phyloP scores from a whole-genome alignment of 768 basidiomycete genomes.

The Brasilioporus rufonigricans region DNA sequence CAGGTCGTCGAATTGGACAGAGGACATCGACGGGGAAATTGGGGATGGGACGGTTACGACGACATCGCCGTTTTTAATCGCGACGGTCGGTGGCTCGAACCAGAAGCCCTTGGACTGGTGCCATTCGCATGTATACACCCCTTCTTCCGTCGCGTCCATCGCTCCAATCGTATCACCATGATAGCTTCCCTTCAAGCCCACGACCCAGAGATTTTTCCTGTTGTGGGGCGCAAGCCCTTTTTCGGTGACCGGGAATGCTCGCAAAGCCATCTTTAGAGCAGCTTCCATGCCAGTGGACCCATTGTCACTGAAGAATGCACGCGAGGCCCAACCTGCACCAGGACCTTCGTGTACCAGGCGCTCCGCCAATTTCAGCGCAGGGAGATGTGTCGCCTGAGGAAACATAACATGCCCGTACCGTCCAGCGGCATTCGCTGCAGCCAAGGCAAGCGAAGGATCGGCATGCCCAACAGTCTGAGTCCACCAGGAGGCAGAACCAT shows the following conservation, averaged over 20 bases:
- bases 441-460: constrained; percentile 70
- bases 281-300: constrained; percentile 97
- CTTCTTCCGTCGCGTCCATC: constrained; percentile 94
- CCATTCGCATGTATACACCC: constrained; percentile 95
- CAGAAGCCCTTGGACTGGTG: constrained; percentile 89
- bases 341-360: constrained; percentile 71
- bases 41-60: constrained; percentile 53
- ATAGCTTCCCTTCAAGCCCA: constrained; percentile 91
- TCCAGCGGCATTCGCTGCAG: constrained; percentile 87
- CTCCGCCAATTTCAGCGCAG: constrained; percentile 84
- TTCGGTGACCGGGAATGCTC: constrained; percentile 52
- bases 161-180: constrained; percentile 97
- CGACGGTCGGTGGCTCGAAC: constrained; percentile 86
- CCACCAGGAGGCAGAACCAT: constrained; percentile 98
- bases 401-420: constrained; percentile 98
- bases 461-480: constrained; percentile 91
- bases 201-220: constrained; percentile 61
- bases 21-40: constrained; percentile 33
- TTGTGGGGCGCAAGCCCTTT: constrained; percentile 34
- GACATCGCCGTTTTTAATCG: constrained; percentile 58
- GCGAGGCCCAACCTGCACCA: constrained; percentile 86
- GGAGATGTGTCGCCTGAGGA: constrained; percentile 82
- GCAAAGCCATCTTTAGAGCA: constrained; percentile 95
- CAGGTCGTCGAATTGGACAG: constrained; percentile 40
- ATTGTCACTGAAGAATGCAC: constrained; percentile 92